Evolutionary conservation across 805 yeast species (phyloP).

Genomic region (Wickerhamomyces mucosus): DNA sequence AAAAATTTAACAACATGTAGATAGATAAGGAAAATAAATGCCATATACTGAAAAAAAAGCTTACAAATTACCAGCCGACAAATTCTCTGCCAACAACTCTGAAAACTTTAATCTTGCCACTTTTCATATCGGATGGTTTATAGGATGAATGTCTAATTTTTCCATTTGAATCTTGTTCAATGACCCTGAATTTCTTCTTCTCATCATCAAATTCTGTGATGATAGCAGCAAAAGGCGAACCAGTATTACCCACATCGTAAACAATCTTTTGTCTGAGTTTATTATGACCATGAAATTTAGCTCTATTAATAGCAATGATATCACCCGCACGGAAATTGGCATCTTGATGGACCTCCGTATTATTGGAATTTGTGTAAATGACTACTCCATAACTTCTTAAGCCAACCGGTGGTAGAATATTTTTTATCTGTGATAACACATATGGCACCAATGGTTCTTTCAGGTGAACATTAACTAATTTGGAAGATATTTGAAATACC

Average conservation of each 20-base stretch:
- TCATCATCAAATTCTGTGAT: conserved; percentile 65
- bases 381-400: conserved; percentile 64
- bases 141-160: conserved; percentile 52
- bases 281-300: conserved; percentile 59
- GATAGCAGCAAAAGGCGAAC: conserved; percentile 45
- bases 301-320: conserved; percentile 65
- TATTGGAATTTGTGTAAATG: conserved; percentile 47
- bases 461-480: conserved; percentile 20
- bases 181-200: conserved; percentile 62
- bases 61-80: conserved; percentile 51
- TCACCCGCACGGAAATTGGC: conserved; percentile 80
- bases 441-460: conserved; percentile 24
- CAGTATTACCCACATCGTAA: conserved; percentile 48
- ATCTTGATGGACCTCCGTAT: conserved; percentile 36
- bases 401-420: conserved; percentile 50
- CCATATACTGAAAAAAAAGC: no score
- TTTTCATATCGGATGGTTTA: conserved; percentile 60
- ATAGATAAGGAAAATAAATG: no score
- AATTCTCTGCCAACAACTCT: conserved; percentile 67
- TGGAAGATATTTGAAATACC: conserved; percentile 36
- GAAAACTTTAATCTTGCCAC: conserved; percentile 74
- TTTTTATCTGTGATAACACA: conserved; percentile 29
- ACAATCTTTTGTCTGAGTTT: conserved; percentile 47
- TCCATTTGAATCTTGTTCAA: conserved; percentile 44
- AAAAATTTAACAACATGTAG: neutral